Evolutionary conservation across 2,329 filamentous ascomycete genomes (phyloP).

Genomic region (Penicillium sumatraense): DNA sequence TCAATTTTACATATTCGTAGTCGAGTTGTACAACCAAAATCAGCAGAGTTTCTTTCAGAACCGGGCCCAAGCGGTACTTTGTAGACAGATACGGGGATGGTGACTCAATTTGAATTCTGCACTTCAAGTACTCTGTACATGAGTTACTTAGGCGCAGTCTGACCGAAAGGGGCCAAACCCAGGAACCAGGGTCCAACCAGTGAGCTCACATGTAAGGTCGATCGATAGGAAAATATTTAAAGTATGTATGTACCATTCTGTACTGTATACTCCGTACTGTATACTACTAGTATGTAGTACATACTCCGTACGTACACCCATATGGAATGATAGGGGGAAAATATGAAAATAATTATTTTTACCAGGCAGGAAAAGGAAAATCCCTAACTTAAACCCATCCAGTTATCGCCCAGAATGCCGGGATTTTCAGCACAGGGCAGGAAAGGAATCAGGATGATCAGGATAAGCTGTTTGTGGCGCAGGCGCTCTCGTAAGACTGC

Average conservation of each 20-base stretch:
- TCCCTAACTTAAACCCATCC: neutral
- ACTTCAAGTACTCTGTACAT: too few relatives aligned
- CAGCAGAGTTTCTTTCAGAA: neutral
- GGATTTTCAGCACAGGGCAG: slow-evolving; percentile 4
- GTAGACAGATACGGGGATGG: neutral
- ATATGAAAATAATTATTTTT: slow-evolving; percentile 9
- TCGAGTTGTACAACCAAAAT: slow-evolving; percentile 9
- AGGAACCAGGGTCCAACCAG: slow-evolving; percentile 9
- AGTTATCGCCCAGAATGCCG: slow-evolving; percentile 5
- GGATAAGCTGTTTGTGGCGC: slow-evolving; percentile 15
- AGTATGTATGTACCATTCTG: too few relatives aligned
- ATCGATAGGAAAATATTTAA: slow-evolving; percentile 14
- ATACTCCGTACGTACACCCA: neutral
- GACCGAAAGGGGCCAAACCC: slow-evolving; percentile 4
- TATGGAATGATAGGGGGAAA: neutral
- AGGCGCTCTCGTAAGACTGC: slow-evolving; percentile 1
- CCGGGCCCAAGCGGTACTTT: neutral
- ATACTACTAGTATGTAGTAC: too few relatives aligned
- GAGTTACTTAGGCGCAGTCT: neutral
- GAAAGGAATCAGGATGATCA: slow-evolving; percentile 7
- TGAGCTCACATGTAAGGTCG: slow-evolving; percentile 10
- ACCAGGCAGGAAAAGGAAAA: slow-evolving; percentile 6
- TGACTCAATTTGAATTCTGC: neutral
- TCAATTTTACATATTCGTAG: neutral
- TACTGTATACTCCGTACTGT: too few relatives aligned